phyloP scores from a whole-genome alignment of 139 green algal species.

The Spirogloea muscicola region DNA sequence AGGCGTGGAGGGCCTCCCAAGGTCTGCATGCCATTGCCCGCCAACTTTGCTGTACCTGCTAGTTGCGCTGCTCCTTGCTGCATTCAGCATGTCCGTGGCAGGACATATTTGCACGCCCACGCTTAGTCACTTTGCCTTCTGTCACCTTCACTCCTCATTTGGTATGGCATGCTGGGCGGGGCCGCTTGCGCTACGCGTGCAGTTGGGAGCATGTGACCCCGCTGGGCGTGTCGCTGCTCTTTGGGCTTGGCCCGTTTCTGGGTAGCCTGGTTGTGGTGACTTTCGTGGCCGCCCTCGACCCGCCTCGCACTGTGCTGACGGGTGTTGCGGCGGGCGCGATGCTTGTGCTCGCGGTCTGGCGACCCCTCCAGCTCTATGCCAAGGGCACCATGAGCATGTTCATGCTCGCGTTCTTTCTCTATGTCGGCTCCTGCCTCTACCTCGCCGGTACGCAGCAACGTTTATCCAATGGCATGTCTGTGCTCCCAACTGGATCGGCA shows the following conservation, averaged over 20 bases:
- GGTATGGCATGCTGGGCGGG: background rate
- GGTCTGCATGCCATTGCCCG: background rate
- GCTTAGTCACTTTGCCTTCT: background rate
- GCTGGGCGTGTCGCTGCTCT: conserved; percentile 8
- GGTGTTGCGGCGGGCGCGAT: conserved; percentile 18
- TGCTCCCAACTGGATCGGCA: background rate
- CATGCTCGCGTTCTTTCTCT: background rate
- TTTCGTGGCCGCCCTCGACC: background rate
- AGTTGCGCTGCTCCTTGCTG: background rate
- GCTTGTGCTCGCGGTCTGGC: conserved; percentile 21
- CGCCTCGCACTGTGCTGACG: background rate
- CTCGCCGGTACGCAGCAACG: background rate
- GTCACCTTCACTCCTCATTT: background rate
- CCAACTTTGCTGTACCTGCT: background rate
- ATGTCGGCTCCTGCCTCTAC: conserved; percentile 2
- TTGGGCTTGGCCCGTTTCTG: conserved; percentile 7
- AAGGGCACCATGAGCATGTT: conserved; percentile 6
- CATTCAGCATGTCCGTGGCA: background rate
- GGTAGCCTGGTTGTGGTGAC: conserved; percentile 6
- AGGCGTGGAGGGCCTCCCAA: conserved; percentile 60
- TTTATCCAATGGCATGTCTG: background rate
- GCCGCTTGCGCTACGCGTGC: background rate
- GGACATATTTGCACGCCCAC: conserved; percentile 7
- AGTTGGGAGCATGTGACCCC: conserved; percentile 20
- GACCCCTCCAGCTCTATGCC: conserved; percentile 7